Conservation (phyloP, 257 asterid species). For the Haberlea rhodopensis region DNA sequence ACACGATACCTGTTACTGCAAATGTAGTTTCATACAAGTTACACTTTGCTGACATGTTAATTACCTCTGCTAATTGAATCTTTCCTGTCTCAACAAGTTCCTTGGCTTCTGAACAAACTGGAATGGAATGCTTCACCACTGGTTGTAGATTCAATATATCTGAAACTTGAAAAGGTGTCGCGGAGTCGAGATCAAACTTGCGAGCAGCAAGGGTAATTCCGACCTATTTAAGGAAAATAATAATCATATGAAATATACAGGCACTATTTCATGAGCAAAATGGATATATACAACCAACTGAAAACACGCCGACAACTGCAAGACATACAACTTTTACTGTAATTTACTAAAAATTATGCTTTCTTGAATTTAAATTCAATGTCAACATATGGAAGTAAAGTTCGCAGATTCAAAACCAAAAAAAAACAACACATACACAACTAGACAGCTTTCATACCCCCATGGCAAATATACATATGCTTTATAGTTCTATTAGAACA, state of each 20-base stretch:
- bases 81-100: conserved; percentile 93
- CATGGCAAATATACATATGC: background rate
- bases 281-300: background rate
- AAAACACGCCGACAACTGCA: background rate
- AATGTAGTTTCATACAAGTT: background rate
- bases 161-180: conserved; percentile 72
- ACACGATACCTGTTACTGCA: background rate
- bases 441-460: background rate
- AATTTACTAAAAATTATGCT: background rate
- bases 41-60: background rate
- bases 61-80: conserved; percentile 90
- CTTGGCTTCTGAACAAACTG: conserved; percentile 91
- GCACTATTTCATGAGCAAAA: conserved; percentile 16
- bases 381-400: background rate
- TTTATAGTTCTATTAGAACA: background rate
- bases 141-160: conserved; percentile 85
- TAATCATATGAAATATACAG: conserved; percentile 16
- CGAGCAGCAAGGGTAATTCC: conserved; percentile 83
- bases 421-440: background rate
- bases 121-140: conserved; percentile 93
- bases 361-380: background rate
- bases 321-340: background rate
- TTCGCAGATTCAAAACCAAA: background rate
- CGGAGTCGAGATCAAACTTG: conserved; percentile 64
- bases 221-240: conserved; percentile 51